Conservation (phyloP, 2,329 filamentous ascomycete genomes). For the Aspergillus fumigatiaffinis region DNA sequence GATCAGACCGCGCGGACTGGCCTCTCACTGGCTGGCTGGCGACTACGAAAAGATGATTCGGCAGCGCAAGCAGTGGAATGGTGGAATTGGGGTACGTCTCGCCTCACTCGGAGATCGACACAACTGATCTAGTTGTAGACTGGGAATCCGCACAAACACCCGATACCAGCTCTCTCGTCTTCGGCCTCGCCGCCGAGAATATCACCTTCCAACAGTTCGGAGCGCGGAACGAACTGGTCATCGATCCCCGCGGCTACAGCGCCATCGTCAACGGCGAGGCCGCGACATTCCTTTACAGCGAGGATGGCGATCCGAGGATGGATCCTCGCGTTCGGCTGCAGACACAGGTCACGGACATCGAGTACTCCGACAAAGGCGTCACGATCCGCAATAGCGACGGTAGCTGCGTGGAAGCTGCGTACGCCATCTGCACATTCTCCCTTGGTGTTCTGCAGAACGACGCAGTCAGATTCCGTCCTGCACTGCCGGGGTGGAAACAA, state of each 20-base stretch:
- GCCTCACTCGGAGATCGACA: background rate
- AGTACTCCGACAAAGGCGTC: conserved; percentile 52
- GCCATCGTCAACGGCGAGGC: conserved; percentile 56
- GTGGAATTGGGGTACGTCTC: conserved; percentile 44
- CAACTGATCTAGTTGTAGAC: conserved; percentile 32
- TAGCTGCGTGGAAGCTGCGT: conserved; percentile 55
- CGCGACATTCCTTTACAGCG: conserved; percentile 48
- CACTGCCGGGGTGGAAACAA: conserved; percentile 61
- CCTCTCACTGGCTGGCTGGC: conserved; percentile 59
- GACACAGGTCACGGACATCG: conserved; percentile 54
- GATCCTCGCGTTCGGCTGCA: conserved; percentile 57
- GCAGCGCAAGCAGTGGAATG: conserved; percentile 59
- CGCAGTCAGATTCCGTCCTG: conserved; percentile 55
- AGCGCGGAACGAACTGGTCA: conserved; percentile 59
- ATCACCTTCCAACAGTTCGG: conserved; percentile 60
- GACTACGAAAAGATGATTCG: conserved; percentile 51
- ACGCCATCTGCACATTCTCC: conserved; percentile 65
- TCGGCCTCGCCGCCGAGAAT: conserved; percentile 55
- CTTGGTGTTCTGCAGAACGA: conserved; percentile 64
- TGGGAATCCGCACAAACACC: conserved; percentile 59
- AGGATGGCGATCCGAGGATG: background rate
- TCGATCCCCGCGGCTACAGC: conserved; percentile 60
- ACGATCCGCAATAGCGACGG: conserved; percentile 52
- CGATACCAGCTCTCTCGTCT: conserved; percentile 54
- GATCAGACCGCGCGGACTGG: conserved; percentile 59